These are phyloP conservation scores for Debaryomyces maramus DNA, from an alignment of 805 yeast species.

Conservation along the genomic window DNA sequence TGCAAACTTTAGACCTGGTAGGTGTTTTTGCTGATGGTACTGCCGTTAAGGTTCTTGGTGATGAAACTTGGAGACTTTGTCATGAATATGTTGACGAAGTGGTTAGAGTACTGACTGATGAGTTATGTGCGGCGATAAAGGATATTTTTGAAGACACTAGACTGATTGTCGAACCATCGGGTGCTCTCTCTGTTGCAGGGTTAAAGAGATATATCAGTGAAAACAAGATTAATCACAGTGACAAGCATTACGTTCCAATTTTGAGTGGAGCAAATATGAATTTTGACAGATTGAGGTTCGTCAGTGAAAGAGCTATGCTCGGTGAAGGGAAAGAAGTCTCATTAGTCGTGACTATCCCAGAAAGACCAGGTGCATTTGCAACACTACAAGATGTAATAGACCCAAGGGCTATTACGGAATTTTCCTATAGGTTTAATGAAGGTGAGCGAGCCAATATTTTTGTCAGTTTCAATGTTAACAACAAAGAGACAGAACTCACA, in stretches of 20 bases:
- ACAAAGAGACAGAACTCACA: conserved; percentile 70
- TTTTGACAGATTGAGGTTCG: conserved; percentile 93
- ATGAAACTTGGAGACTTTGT: conserved; percentile 84
- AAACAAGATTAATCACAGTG: conserved; percentile 68
- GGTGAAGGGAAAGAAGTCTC: conserved; percentile 98
- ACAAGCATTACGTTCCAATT: conserved; percentile 76
- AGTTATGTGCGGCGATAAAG: conserved; percentile 93
- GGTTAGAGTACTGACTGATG: conserved; percentile 83
- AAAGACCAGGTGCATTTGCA: conserved; percentile 85
- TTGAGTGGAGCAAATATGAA: conserved; percentile 98
- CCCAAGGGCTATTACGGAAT: conserved; percentile 92
- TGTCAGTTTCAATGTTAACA: conserved; percentile 81
- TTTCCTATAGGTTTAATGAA: conserved; percentile 76
- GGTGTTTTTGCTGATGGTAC: conserved; percentile 99
- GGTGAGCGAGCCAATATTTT: conserved; percentile 69
- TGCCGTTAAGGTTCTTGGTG: conserved; percentile 87
- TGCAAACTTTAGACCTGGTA: conserved; percentile 63
- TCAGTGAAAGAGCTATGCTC: conserved; percentile 94
- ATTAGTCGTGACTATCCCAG: conserved; percentile 87
- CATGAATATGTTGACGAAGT: conserved; percentile 84
- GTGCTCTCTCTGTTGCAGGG: conserved; percentile 96
- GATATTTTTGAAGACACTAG: conserved; percentile 96
- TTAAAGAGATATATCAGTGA: conserved; percentile 73
- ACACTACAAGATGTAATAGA: conserved; percentile 72
- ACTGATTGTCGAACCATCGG: conserved; percentile 92